A percentile compares a stretch with the other conserved stretches of the same genome.
Conservation (phyloP, 208 protist genomes). For the Acanthamoeba lugdunensis region DNA sequence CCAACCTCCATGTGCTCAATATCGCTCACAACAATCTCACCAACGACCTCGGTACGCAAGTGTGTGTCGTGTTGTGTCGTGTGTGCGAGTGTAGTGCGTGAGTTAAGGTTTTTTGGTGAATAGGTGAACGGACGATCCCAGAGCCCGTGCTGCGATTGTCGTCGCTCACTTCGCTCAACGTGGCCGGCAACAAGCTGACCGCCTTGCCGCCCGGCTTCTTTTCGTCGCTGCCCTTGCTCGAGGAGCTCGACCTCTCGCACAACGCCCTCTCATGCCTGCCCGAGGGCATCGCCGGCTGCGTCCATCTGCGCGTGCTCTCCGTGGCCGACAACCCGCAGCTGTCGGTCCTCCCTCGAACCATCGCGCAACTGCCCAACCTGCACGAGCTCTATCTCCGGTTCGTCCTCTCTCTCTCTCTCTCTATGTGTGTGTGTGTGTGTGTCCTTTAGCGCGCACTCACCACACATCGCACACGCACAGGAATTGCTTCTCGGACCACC, state of each 20-base stretch:
- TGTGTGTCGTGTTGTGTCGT: background rate
- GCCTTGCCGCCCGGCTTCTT: background rate
- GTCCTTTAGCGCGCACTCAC: too few species aligned
- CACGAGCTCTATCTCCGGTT: background rate
- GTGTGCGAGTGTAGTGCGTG: too few species aligned
- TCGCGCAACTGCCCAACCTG: background rate
- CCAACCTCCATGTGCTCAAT: background rate
- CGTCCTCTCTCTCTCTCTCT: too few species aligned
- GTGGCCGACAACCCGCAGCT: background rate
- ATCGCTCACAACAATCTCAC: background rate
- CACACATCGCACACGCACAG: too few species aligned
- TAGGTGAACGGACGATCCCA: background rate
- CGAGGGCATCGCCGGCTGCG: background rate
- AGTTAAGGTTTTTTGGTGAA: background rate
- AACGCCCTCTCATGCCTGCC: background rate
- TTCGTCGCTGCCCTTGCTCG: background rate
- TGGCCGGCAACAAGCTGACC: background rate
- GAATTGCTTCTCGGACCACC: too few species aligned
- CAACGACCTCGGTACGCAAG: background rate
- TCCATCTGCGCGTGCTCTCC: background rate
- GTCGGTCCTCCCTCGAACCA: background rate
- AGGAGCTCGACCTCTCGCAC: slow-evolving; percentile 29
- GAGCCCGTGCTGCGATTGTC: background rate
- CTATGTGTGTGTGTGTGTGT: too few species aligned
- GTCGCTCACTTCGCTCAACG: background rate